Evolutionary conservation across 2,329 filamentous ascomycete species (phyloP).

Genomic region (Paracoccidioides brasiliensis): DNA sequence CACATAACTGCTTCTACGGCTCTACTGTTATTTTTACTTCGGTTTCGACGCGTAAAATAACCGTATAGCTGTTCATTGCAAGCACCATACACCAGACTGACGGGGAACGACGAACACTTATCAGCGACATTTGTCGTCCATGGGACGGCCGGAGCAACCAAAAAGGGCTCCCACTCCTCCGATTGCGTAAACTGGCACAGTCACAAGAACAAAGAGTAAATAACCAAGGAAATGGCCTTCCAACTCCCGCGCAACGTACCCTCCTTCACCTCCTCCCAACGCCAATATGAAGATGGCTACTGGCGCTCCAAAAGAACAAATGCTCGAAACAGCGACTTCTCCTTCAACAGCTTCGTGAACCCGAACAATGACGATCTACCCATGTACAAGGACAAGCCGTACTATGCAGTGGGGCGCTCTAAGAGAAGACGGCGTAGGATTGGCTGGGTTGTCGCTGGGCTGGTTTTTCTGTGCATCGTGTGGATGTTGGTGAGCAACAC

Average conservation of each 20-base stretch:
- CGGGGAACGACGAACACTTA: not conserved
- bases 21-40: no score
- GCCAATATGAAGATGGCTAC: constrained; percentile 50
- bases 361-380: constrained; percentile 54
- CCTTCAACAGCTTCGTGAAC: constrained; percentile 49
- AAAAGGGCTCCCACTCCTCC: not conserved
- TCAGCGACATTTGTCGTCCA: not conserved
- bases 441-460: constrained; percentile 39
- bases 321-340: constrained; percentile 24
- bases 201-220: not conserved
- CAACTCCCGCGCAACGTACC: constrained; percentile 56
- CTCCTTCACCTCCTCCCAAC: constrained; percentile 52
- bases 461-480: constrained; percentile 45
- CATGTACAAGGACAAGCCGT: constrained; percentile 99
- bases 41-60: no score
- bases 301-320: constrained; percentile 42
- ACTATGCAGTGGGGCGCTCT: constrained; percentile 36
- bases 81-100: not conserved
- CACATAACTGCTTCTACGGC: no score
- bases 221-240: constrained; percentile 36
- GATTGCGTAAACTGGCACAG: no score
- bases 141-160: not conserved
- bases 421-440: constrained; percentile 46
- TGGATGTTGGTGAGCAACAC: constrained; percentile 45
- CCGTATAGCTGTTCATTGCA: not conserved